phyloP scores from a whole-genome alignment of 176 grass and related monocot species.

The Oryza glumipatula region DNA sequence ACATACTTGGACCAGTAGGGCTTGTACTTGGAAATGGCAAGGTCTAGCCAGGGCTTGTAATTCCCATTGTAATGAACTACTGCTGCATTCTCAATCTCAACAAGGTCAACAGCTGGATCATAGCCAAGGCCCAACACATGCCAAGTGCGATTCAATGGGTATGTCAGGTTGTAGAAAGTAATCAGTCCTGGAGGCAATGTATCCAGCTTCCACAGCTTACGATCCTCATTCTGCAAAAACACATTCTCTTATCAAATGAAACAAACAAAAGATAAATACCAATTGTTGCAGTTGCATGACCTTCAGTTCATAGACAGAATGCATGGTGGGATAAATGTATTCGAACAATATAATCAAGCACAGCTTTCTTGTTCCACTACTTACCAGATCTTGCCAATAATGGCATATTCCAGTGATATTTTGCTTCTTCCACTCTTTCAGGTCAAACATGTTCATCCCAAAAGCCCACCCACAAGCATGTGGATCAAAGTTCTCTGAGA shows the following conservation, averaged over 20 bases:
- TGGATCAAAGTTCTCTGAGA: slow-evolving; percentile 89
- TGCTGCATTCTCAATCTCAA: slow-evolving; percentile 71
- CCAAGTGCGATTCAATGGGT: slow-evolving; percentile 78
- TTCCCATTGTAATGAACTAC: slow-evolving; percentile 98
- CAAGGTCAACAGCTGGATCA: slow-evolving; percentile 80
- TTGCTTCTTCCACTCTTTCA: slow-evolving; percentile 85
- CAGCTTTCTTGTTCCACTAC: slow-evolving; percentile 35
- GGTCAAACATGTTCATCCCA: slow-evolving; percentile 97
- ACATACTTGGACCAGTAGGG: slow-evolving; percentile 92
- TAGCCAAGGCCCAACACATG: slow-evolving; percentile 97
- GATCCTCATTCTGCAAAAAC: slow-evolving; percentile 76
- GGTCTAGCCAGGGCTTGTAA: slow-evolving; percentile 97
- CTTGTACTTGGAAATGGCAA: slow-evolving; percentile 93
- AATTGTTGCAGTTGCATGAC: neutral
- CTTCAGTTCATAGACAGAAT: slow-evolving; percentile 6
- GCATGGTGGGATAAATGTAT: slow-evolving; percentile 17
- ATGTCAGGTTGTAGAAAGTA: slow-evolving; percentile 98
- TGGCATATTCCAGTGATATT: slow-evolving; percentile 99
- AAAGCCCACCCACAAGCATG: slow-evolving; percentile 97
- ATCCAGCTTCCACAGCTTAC: slow-evolving; percentile 93
- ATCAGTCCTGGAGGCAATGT: slow-evolving; percentile 89
- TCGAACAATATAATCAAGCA: slow-evolving; percentile 33
- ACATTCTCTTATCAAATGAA: slow-evolving; percentile 35
- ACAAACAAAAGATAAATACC: slow-evolving; percentile 17
- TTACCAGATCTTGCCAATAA: slow-evolving; percentile 95